Base-by-base conservation (phyloP, 257 asterid species). In the Nicotiana noctiflora region DNA sequence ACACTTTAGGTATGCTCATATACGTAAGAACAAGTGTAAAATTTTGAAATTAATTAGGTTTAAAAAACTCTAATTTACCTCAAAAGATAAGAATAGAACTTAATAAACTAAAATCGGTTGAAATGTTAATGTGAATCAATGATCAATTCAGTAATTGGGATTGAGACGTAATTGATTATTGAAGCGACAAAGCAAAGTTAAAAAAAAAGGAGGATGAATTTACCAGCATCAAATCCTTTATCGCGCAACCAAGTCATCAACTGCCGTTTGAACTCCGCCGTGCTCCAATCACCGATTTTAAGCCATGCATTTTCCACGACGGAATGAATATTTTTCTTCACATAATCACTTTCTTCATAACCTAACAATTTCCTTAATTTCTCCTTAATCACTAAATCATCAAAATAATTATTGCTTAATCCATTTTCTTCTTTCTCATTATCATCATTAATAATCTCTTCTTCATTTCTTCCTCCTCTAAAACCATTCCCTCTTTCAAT, bases 181-280 rank as follows among this genome's bases (percentile, higher is more conserved):
- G n/a, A n/a, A n/a, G n/a, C n/a, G n/a, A n/a, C n/a, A n/a, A n/a
- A n/a, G n/a, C n/a, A n/a, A n/a, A n/a, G n/a, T n/a, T n/a, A n/a
- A n/a, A n/a, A n/a, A n/a, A n/a, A n/a, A n/a, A n/a, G n/a, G n/a
- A n/a, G n/a, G n/a, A n/a, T n/a, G 49, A 6, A 27, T 53, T 75
- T 75, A 87, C 90, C 90, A 1, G 87, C 90, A 37, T 87, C 87
- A 7, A 81, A 49, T 23, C 87, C 90, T 46, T 75, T 55, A 5
- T 14, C 34, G 5, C 88, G 87, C 79, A 87, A 85, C 8, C 83
- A 65, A 76, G 80, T 80, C 84, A 83, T 83, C 84, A 85, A 18
- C 6, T 80, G 74, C 10, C 90, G 90, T 76, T 83, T 87, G 29
- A 78, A 81, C 70, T 78, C 86, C 61, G 56, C 27, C 8, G 82